These are phyloP conservation scores for Acanthamoeba lugdunensis DNA, from an alignment of 208 protist species.

Conservation along the genomic window DNA sequence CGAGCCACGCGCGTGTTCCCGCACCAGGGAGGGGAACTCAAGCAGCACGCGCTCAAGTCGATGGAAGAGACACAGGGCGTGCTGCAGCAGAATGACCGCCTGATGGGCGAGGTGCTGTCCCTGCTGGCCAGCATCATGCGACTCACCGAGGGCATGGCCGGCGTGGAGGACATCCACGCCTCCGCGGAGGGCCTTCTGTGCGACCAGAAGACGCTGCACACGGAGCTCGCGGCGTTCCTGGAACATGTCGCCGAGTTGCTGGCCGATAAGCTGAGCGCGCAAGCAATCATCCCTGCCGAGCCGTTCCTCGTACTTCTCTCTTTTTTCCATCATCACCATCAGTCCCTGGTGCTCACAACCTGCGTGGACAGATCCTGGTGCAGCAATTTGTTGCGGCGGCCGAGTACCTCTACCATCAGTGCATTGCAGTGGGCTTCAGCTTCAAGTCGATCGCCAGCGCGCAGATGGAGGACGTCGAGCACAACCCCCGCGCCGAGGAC, in stretches of 20 bases:
- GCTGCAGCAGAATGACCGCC: slow-evolving; percentile 12
- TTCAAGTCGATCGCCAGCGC: not conserved
- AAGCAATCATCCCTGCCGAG: not conserved
- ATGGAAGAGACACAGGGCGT: not conserved
- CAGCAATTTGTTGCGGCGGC: not conserved
- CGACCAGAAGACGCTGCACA: not conserved
- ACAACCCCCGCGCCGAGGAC: not conserved
- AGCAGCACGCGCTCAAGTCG: not conserved
- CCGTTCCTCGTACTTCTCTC: not conserved
- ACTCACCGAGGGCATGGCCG: slow-evolving; percentile 9
- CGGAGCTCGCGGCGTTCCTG: not conserved
- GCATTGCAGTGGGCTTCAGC: not conserved
- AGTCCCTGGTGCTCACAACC: not conserved
- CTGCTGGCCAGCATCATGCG: slow-evolving; percentile 2
- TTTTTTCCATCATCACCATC: not conserved
- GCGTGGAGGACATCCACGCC: not conserved
- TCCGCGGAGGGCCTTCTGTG: not conserved
- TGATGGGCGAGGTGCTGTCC: slow-evolving; percentile 13
- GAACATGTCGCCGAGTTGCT: not conserved
- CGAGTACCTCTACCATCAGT: slow-evolving; percentile 12
- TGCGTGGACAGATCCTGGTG: not conserved
- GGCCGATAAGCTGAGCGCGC: not conserved
- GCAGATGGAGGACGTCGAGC: slow-evolving; percentile 20
- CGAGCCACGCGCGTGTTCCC: not conserved
- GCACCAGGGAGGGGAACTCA: not conserved